Evolutionary conservation across 164 flowering plant genomes (phyloP), one percentile per base, ranked within the genome.

Genomic region (Nymphaea colorata): DNA sequence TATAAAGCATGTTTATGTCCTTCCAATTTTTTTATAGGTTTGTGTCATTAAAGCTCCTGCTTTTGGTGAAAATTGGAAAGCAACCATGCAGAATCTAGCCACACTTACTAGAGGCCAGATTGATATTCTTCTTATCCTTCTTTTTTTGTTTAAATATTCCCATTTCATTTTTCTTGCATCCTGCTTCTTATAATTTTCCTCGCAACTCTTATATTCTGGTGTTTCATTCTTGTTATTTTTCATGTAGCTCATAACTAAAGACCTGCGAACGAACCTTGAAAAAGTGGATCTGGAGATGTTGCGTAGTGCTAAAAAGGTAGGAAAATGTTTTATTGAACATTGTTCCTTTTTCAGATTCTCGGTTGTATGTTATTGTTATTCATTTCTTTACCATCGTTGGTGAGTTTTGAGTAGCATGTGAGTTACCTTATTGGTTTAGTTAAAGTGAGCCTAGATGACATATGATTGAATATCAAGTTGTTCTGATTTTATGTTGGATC

Each of bases 11-110:
- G n/a, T 61, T 61, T 17, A 41, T 41, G 25, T 61, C n/a, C 12
- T 61, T 6, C 16, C 7, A 25, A 8, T 61, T 3, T 61, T 41
- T 15, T 68, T 17, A 3, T 68, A 93, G 98, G 90, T 91, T 14
- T 93, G 97, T 81, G 96, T 96, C 66, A 79, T 93, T 11, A 93
- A 93, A 77, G 94, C 97, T 44, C 97, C 97, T 71, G 96, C 96
- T 10, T 93, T 93, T 85, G 98, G 98, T 70, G 98, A 93, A 67
- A 93, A 87, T 79, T 84, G 98, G 78, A 93, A 89, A 70, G 78
- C 93, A 7, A 59, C 66, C 69, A 70, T 93, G 70, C 92, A 93
- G 47, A 97, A 93, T 83, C 94, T 93, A 68, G 88, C 97, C 6
- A 80, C 67, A 62, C 85, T 93, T 55, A 87, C 96, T 0, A 96